Percentiles rank a stretch among this genome's conserved stretches.
phyloP scores from a whole-genome alignment of 345 rosid species.

The Rubroshorea leprosula region DNA sequence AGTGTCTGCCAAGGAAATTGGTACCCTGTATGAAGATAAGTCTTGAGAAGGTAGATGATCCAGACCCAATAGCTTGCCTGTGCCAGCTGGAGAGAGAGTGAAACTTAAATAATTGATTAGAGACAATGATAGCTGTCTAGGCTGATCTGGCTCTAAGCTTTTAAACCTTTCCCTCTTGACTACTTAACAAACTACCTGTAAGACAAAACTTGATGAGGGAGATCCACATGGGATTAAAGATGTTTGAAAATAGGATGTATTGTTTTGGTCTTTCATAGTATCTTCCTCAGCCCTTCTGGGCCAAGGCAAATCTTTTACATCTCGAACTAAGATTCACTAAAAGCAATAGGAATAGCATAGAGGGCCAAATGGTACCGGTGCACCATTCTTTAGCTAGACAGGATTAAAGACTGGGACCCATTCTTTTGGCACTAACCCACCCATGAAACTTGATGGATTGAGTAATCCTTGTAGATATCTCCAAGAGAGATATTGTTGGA shows the following conservation, averaged over 20 bases:
- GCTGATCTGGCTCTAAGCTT: neutral
- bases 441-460: neutral
- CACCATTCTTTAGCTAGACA: neutral
- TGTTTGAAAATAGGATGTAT: no score
- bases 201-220: no score
- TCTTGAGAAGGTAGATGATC: constrained; percentile 16
- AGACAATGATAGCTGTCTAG: neutral
- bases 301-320: no score
- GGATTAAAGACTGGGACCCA: no score
- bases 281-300: no score
- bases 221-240: no score
- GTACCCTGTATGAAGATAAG: neutral
- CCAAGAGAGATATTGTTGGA: neutral
- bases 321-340: no score
- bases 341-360: neutral
- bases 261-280: no score
- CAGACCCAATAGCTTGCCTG: neutral
- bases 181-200: no score
- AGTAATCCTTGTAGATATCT: neutral
- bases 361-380: neutral
- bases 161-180: constrained; percentile 3
- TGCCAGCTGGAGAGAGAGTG: neutral
- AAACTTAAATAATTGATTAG: neutral
- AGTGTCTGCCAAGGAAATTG: neutral
- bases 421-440: neutral